Evolutionary conservation across 768 basidiomycete genomes (phyloP).

Genomic region (Lactarius hatsudake): DNA sequence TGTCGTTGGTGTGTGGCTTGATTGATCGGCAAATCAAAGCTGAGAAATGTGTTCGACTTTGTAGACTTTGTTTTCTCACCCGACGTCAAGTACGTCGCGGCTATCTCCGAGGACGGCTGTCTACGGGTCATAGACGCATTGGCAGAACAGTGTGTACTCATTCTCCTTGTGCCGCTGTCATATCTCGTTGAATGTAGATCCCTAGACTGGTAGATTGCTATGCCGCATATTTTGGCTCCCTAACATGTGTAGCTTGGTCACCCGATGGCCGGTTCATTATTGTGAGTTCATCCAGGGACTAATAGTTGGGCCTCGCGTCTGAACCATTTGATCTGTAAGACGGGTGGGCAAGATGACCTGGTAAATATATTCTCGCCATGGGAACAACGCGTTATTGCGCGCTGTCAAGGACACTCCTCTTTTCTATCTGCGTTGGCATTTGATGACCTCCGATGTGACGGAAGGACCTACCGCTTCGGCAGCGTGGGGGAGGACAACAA

Average conservation of each 20-base stretch:
- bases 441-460: conserved; percentile 85
- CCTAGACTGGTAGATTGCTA: conserved; percentile 88
- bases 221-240: conserved; percentile 89
- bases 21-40: neutral
- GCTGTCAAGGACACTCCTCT: conserved; percentile 96
- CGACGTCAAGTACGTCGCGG: conserved; percentile 86
- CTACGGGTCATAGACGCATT: conserved; percentile 86
- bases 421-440: conserved; percentile 90
- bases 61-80: conserved; percentile 91
- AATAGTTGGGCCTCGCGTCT: neutral
- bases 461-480: conserved; percentile 89
- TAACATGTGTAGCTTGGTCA: conserved; percentile 92
- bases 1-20: conserved; percentile 58
- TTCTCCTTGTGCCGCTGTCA: neutral
- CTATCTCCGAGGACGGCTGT: conserved; percentile 90
- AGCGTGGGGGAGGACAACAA: conserved; percentile 98
- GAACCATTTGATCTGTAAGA: conserved; percentile 42
- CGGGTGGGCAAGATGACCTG: conserved; percentile 96
- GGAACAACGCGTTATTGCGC: conserved; percentile 91
- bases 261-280: conserved; percentile 93
- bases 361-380: conserved; percentile 92
- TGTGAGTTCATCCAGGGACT: conserved; percentile 39
- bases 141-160: conserved; percentile 68
- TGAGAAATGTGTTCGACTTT: conserved; percentile 7
- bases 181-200: neutral